Evolutionary conservation across 1,284 basidiomycete species (phyloP).

Genomic region (Ganoderma leucocontextum): DNA sequence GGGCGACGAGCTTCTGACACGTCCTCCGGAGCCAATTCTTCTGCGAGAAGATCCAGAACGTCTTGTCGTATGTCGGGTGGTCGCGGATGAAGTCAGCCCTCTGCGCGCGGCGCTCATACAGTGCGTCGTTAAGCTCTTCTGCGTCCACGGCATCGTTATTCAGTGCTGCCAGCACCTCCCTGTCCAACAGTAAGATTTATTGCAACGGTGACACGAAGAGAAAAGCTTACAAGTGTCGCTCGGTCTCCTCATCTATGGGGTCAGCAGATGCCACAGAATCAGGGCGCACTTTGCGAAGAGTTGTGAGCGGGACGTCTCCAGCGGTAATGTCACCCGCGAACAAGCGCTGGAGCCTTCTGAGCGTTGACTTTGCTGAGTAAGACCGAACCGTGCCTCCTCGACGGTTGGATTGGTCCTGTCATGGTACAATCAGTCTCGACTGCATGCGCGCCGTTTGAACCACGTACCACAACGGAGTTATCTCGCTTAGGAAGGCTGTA

Average conservation of each 20-base stretch:
- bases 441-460: neutral
- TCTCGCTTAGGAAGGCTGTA: conserved; percentile 54
- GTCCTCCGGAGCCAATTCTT: conserved; percentile 77
- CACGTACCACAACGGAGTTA: conserved; percentile 23
- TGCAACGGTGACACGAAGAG: neutral
- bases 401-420: conserved; percentile 26
- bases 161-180: conserved; percentile 72
- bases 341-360: conserved; percentile 68
- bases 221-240: conserved; percentile 70
- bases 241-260: conserved; percentile 67
- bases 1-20: conserved; percentile 88
- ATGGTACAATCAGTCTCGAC: neutral
- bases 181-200: conserved; percentile 38
- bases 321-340: conserved; percentile 69
- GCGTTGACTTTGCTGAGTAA: conserved; percentile 64
- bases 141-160: conserved; percentile 57
- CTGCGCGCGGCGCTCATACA: conserved; percentile 80
- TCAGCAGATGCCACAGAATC: conserved; percentile 53
- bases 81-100: conserved; percentile 90
- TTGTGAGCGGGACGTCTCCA: conserved; percentile 70
- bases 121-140: conserved; percentile 66
- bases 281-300: conserved; percentile 54
- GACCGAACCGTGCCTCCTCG: conserved; percentile 48
- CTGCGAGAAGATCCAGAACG: conserved; percentile 92
- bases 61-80: conserved; percentile 91